Evolutionary conservation across 441 rosid species (phyloP).

Genomic region (Bocquillonia castaneifolia): DNA sequence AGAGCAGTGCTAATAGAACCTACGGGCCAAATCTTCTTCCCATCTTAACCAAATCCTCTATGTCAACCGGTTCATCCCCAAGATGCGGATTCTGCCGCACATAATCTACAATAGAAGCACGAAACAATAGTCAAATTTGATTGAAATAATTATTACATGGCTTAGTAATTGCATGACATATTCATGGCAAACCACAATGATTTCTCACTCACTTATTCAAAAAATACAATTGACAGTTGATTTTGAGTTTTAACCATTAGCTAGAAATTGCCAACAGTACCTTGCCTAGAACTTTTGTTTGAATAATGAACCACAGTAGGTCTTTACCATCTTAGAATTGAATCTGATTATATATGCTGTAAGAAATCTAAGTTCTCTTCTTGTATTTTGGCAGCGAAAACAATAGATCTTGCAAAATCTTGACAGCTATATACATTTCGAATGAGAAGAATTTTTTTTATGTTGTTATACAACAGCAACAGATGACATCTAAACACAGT

Average conservation of each 20-base stretch:
- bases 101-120: constrained; percentile 47
- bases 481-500: neutral
- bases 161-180: neutral
- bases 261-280: constrained; percentile 3
- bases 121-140: constrained; percentile 15
- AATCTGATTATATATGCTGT: neutral
- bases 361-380: neutral
- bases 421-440: neutral
- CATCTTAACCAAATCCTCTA: constrained; percentile 84
- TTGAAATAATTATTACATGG: neutral
- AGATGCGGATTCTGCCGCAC: constrained; percentile 65
- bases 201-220: constrained; percentile 1
- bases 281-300: neutral
- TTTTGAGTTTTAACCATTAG: neutral
- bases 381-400: neutral
- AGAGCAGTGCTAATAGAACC: constrained; percentile 30
- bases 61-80: constrained; percentile 89
- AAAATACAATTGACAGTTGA: constrained; percentile 9
- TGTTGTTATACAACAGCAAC: neutral
- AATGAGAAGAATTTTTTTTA: neutral
- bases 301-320: neutral
- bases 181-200: neutral
- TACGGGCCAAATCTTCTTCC: constrained; percentile 82
- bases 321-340: neutral
- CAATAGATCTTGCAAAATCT: neutral